Conservation (phyloP, 2,329 filamentous ascomycete genomes). For the Phaeosphaeriaceae sp. region DNA sequence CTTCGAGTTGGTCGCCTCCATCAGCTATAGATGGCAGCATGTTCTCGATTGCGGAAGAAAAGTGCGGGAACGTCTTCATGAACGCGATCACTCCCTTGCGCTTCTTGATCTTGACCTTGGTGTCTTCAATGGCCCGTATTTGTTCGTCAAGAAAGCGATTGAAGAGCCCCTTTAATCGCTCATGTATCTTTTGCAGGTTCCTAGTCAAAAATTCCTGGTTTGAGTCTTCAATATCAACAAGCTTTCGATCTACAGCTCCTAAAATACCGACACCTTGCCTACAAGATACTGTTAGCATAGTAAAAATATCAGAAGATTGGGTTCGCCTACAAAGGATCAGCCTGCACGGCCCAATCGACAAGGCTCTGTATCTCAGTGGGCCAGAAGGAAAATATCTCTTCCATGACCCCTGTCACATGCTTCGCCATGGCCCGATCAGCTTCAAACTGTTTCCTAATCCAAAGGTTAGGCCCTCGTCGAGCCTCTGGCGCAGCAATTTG, state of each 20-base stretch:
- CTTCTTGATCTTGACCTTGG: constrained; percentile 99
- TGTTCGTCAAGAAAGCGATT: constrained; percentile 92
- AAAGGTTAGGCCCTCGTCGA: constrained; percentile 75
- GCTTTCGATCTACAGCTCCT: constrained; percentile 78
- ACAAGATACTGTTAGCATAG: constrained; percentile 21
- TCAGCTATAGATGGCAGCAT: constrained; percentile 66
- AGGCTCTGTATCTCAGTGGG: constrained; percentile 77
- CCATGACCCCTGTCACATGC: constrained; percentile 84
- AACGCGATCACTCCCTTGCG: constrained; percentile 95
- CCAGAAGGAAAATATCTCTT: constrained; percentile 84
- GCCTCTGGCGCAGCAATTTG: constrained; percentile 68
- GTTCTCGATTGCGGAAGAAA: constrained; percentile 81
- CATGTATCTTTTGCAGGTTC: constrained; percentile 79
- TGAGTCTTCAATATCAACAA: constrained; percentile 80
- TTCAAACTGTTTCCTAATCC: constrained; percentile 78
- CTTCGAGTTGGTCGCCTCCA: constrained; percentile 65
- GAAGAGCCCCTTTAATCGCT: constrained; percentile 76
- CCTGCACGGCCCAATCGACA: constrained; percentile 80
- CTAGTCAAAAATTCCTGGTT: constrained; percentile 91
- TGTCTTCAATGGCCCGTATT: constrained; percentile 93
- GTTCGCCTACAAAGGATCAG: constrained; percentile 80
- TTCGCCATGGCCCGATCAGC: constrained; percentile 86
- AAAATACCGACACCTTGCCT: constrained; percentile 91
- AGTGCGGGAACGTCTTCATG: constrained; percentile 89
- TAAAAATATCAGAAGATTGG: background rate